phyloP scores from a whole-genome alignment of 495 filamentous ascomycete genomes.

The Xylaria flabelliformis region DNA sequence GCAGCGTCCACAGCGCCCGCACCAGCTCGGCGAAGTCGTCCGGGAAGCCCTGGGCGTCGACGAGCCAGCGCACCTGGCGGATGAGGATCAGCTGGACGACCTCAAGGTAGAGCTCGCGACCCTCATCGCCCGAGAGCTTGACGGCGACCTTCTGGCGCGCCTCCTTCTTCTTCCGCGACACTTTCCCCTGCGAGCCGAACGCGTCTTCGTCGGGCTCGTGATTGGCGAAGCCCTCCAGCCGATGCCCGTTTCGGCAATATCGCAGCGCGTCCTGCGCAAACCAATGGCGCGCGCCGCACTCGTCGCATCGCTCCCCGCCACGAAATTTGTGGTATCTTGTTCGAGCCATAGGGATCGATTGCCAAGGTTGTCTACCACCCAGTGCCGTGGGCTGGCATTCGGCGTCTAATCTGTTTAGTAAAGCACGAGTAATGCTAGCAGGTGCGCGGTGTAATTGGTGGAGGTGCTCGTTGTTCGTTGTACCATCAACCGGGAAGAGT shows the following conservation, averaged over 20 bases:
- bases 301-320: conserved; percentile 51
- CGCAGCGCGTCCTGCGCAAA: conserved; percentile 56
- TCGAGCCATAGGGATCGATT: conserved; percentile 27
- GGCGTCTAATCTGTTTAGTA: not conserved
- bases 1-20: conserved; percentile 58
- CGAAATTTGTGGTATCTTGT: conserved; percentile 46
- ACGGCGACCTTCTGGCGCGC: conserved; percentile 62
- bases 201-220: conserved; percentile 75
- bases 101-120: conserved; percentile 79
- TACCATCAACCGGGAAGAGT: not conserved
- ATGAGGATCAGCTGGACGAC: conserved; percentile 77
- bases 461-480: not conserved
- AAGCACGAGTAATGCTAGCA: not conserved
- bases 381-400: not conserved
- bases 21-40: conserved; percentile 56
- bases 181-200: conserved; percentile 67
- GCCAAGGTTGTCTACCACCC: not conserved
- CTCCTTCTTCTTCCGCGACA: conserved; percentile 51
- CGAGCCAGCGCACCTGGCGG: conserved; percentile 51
- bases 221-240: conserved; percentile 50
- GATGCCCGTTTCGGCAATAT: conserved; percentile 63
- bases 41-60: conserved; percentile 48
- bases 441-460: not conserved
- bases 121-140: conserved; percentile 67
- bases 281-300: conserved; percentile 56